These are phyloP conservation scores for Conringia planisiliqua DNA, from an alignment of 345 rosid species.

Conservation along the genomic window DNA sequence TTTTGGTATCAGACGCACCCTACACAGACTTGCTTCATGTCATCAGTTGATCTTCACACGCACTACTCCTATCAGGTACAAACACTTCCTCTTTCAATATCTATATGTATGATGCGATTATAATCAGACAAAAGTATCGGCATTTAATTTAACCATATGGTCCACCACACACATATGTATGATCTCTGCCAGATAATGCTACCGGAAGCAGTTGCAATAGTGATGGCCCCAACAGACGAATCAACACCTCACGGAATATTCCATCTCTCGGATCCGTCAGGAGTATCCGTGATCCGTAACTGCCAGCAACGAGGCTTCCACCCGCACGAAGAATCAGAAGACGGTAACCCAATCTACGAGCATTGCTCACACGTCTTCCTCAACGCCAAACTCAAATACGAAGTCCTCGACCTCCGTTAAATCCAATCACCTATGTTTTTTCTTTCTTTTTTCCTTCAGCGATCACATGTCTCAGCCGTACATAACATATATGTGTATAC, in stretches of 20 bases:
- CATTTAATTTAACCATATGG: background rate
- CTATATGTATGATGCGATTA: background rate
- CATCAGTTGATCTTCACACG: slow-evolving; percentile 97
- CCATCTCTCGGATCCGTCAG: slow-evolving; percentile 89
- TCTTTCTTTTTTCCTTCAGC: background rate
- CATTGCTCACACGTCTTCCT: slow-evolving; percentile 92
- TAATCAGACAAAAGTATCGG: background rate
- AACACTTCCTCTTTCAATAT: background rate
- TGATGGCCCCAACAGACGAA: slow-evolving; percentile 93
- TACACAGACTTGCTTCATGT: slow-evolving; percentile 96
- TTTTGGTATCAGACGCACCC: slow-evolving; percentile 82
- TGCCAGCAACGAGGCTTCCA: slow-evolving; percentile 97
- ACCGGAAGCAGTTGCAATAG: slow-evolving; percentile 90
- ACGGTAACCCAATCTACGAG: slow-evolving; percentile 82
- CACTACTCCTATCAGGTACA: slow-evolving; percentile 97
- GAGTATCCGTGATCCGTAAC: slow-evolving; percentile 79
- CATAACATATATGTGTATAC: slow-evolving; percentile 12
- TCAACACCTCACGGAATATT: slow-evolving; percentile 93
- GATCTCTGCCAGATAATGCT: slow-evolving; percentile 63
- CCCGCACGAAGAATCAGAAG: slow-evolving; percentile 88
- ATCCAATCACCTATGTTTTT: background rate
- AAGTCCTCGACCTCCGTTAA: slow-evolving; percentile 91
- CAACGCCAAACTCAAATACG: slow-evolving; percentile 60
- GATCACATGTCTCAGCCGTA: background rate
- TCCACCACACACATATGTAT: background rate